phyloP scores from a whole-genome alignment of 1,139 yeast genomes.

The Torulaspora globosa region DNA sequence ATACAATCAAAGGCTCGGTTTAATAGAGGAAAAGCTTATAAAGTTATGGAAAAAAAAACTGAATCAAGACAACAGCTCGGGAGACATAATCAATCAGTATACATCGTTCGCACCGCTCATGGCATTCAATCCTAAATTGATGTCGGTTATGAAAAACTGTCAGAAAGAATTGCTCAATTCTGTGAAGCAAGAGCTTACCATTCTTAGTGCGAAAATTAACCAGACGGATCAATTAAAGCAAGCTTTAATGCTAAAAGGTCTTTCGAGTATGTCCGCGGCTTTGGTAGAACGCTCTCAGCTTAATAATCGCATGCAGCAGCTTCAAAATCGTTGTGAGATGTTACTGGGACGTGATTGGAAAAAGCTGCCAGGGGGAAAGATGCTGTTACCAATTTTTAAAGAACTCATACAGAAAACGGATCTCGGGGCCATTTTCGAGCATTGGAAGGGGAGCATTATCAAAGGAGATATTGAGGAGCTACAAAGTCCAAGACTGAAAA shows the following conservation, averaged over 20 bases:
- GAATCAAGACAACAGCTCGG: constrained; percentile 41
- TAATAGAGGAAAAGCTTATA: constrained; percentile 47
- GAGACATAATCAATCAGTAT: constrained; percentile 50
- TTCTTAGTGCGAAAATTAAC: constrained; percentile 28
- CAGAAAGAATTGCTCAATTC: constrained; percentile 47
- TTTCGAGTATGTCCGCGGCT: constrained; percentile 47
- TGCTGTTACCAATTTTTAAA: constrained; percentile 50
- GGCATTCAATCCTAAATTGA: constrained; percentile 45
- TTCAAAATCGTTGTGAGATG: constrained; percentile 45
- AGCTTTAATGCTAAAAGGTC: constrained; percentile 39
- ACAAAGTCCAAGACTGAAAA: constrained; percentile 42
- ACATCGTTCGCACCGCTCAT: constrained; percentile 47
- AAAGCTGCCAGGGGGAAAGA: constrained; percentile 67
- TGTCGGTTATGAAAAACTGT: constrained; percentile 54
- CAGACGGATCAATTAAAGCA: not conserved
- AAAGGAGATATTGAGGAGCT: constrained; percentile 28
- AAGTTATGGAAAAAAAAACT: constrained; percentile 41
- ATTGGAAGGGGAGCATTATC: constrained; percentile 44
- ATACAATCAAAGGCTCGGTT: constrained; percentile 43
- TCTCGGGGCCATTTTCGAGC: constrained; percentile 41
- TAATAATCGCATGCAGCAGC: constrained; percentile 41
- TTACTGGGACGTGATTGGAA: constrained; percentile 74
- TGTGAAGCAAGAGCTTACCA: constrained; percentile 45
- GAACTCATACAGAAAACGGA: constrained; percentile 47
- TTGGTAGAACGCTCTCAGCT: constrained; percentile 52